Percentiles rank a stretch among this genome's conserved stretches.
phyloP scores from a whole-genome alignment of 106 monocot genomes.

The Chionographis japonica region DNA sequence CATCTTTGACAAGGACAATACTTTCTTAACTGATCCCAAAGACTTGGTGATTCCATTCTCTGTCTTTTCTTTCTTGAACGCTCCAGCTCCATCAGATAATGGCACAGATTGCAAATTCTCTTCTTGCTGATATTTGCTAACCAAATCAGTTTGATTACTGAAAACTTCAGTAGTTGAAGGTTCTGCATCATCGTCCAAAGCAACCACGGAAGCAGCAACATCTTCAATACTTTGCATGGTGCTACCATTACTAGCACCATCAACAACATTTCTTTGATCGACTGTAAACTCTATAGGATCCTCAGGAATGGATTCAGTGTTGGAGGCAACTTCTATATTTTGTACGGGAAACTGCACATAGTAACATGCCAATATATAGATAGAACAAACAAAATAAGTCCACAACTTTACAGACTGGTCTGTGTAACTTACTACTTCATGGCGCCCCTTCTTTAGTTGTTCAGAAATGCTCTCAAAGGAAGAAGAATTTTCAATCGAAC shows the following conservation, averaged over 20 bases:
- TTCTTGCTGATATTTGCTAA: constrained; percentile 1
- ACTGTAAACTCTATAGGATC: constrained; percentile 12
- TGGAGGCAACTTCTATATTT: background rate
- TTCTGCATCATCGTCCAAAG: background rate
- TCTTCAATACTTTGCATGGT: background rate
- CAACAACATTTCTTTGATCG: constrained; percentile 11
- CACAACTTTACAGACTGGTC: background rate
- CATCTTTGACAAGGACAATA: background rate
- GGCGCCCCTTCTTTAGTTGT: constrained; percentile 45
- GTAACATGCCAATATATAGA: background rate
- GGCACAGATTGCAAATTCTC: constrained; percentile 2
- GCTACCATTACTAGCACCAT: background rate
- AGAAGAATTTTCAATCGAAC: constrained; percentile 41
- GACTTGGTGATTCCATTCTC: constrained; percentile 1
- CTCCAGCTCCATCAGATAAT: constrained; percentile 4
- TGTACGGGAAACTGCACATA: constrained; percentile 16
- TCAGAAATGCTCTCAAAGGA: constrained; percentile 59
- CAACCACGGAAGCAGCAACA: background rate
- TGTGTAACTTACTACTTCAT: constrained; percentile 42
- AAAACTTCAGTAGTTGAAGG: background rate
- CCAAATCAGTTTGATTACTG: background rate
- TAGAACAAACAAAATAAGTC: constrained; percentile 1
- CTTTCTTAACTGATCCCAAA: constrained; percentile 12
- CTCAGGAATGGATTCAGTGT: constrained; percentile 6
- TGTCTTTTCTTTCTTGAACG: constrained; percentile 13